These are phyloP conservation scores for Erythrophleum fordii DNA, from an alignment of 306 rosid genomes.

Conservation along the genomic window DNA sequence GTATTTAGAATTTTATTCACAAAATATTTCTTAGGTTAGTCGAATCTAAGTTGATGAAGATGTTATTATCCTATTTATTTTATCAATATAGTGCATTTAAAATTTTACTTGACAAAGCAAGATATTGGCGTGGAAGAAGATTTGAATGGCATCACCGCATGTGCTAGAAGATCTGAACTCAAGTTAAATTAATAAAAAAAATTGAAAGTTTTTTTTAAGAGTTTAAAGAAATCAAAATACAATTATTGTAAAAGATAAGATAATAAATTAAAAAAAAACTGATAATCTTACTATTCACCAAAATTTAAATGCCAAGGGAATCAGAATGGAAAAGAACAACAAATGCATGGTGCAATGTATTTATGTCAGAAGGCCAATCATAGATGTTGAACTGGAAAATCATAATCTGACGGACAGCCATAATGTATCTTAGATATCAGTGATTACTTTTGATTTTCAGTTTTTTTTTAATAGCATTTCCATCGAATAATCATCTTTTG, in stretches of 20 bases:
- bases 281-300: background rate
- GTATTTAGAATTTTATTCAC: background rate
- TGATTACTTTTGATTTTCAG: background rate
- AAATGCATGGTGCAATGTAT: constrained; percentile 22
- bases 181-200: background rate
- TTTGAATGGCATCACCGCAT: background rate
- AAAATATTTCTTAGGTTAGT: background rate
- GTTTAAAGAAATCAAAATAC: background rate
- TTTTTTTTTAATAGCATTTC: background rate
- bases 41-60: background rate
- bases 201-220: background rate
- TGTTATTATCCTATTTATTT: background rate
- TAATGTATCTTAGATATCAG: background rate
- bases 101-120: background rate
- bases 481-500: background rate
- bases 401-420: constrained; percentile 2
- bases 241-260: constrained; percentile 2
- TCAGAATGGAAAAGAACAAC: background rate
- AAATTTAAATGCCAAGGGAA: constrained; percentile 8
- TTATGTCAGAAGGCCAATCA: constrained; percentile 12
- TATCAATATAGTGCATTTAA: background rate
- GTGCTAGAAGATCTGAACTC: background rate
- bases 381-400: constrained; percentile 10
- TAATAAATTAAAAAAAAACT: background rate
- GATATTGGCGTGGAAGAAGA: background rate